Evolutionary conservation across 1,284 basidiomycete genomes (phyloP).

Genomic region (Thecaphora thlaspeos): DNA sequence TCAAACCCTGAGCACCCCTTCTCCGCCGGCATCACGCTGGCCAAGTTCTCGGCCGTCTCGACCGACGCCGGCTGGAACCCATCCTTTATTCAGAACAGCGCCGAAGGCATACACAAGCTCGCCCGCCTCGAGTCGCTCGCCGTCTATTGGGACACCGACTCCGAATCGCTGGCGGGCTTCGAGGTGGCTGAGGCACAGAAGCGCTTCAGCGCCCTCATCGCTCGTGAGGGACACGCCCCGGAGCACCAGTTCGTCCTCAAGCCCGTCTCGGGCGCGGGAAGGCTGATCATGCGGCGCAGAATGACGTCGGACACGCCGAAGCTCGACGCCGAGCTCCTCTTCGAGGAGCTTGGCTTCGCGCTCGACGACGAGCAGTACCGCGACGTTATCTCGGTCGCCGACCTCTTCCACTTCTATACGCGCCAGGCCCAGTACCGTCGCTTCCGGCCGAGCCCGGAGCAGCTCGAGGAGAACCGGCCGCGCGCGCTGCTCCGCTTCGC

Average conservation of each 20-base stretch:
- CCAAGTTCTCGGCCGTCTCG: constrained; percentile 88
- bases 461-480: constrained; percentile 69
- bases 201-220: constrained; percentile 72
- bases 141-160: constrained; percentile 94
- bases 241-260: constrained; percentile 90
- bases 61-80: constrained; percentile 88
- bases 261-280: constrained; percentile 92
- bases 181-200: constrained; percentile 68
- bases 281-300: constrained; percentile 74
- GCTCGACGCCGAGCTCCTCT: constrained; percentile 84
- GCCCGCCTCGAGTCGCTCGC: constrained; percentile 84
- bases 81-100: constrained; percentile 89
- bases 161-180: constrained; percentile 72
- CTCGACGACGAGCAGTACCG: constrained; percentile 95
- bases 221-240: constrained; percentile 34
- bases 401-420: constrained; percentile 95
- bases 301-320: constrained; percentile 71
- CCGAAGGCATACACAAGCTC: constrained; percentile 88
- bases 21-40: constrained; percentile 86
- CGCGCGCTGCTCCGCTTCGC: constrained; percentile 80
- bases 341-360: constrained; percentile 90
- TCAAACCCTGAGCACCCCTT: constrained; percentile 97
- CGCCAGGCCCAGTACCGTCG: constrained; percentile 72
- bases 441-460: constrained; percentile 69
- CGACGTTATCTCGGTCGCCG: constrained; percentile 86